A percentile compares a stretch with the other conserved stretches of the same genome.
These are phyloP conservation scores for Venturiaceae sp. DNA, from an alignment of 2,329 filamentous ascomycete species.

Conservation along the genomic window DNA sequence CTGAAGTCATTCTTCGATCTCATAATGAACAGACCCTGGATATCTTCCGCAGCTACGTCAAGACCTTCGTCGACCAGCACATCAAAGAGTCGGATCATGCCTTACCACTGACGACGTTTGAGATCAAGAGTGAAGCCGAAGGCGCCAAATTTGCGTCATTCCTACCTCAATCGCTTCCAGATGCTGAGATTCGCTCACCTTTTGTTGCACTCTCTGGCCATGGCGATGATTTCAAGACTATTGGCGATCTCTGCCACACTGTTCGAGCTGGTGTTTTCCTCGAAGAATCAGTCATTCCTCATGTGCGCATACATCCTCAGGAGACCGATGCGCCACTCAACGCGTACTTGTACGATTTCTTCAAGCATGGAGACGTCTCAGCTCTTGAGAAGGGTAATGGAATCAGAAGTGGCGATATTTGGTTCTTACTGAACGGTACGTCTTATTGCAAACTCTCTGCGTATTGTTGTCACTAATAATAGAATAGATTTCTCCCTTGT, in stretches of 20 bases:
- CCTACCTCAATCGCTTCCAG: slow-evolving; percentile 1
- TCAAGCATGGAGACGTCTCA: slow-evolving; percentile 57
- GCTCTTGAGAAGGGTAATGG: slow-evolving; percentile 55
- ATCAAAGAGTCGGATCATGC: slow-evolving; percentile 41
- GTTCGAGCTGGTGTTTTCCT: slow-evolving; percentile 62
- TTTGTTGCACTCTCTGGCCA: slow-evolving; percentile 65
- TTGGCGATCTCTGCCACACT: slow-evolving; percentile 58
- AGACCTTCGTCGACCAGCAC: slow-evolving; percentile 59
- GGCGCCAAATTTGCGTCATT: slow-evolving; percentile 15
- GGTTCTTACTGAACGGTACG: slow-evolving; percentile 56
- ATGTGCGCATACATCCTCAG: slow-evolving; percentile 51
- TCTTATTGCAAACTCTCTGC: background rate
- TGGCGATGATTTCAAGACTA: slow-evolving; percentile 51
- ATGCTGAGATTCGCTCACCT: slow-evolving; percentile 46
- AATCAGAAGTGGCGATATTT: slow-evolving; percentile 57
- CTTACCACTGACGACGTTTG: slow-evolving; percentile 49
- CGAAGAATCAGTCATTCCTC: slow-evolving; percentile 63
- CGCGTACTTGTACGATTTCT: slow-evolving; percentile 67
- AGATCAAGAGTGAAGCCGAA: slow-evolving; percentile 26
- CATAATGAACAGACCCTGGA: slow-evolving; percentile 58
- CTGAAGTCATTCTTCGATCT: slow-evolving; percentile 43
- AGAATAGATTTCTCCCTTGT: slow-evolving; percentile 47
- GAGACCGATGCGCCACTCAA: slow-evolving; percentile 48
- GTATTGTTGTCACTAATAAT: background rate
- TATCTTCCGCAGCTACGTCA: slow-evolving; percentile 60